Base-by-base conservation (phyloP, 495 filamentous ascomycete genomes). In the Tetracladium setigerum region DNA sequence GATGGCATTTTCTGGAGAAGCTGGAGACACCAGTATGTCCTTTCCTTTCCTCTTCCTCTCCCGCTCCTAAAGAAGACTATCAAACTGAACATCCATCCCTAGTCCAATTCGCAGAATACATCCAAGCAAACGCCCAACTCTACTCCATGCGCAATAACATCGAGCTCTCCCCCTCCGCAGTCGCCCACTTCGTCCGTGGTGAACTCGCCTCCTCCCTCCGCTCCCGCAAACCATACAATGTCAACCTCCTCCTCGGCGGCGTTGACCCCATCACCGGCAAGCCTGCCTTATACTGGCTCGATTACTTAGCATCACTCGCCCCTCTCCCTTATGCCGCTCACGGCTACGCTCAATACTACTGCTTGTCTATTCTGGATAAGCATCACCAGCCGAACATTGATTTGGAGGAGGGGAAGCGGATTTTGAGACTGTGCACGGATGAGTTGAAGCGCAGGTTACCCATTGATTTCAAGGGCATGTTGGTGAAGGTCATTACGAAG, bases 31-130 rank as follows among this genome's bases (percentile, higher is more conserved):
- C 55, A 81, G 91, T 95, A 75, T 52, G 67, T 52, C 19, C 42
- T 38, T 8, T 11, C 32, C 16, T 11, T 43, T 24, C 27, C 39
- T 42, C 13, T 34, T 27, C 6, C 24, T 30, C 16, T 31, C 36
- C 10, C 1, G 4, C 4, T 41, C 33, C 2, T 22, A 36, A 22
- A 13, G 16, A 24, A 8, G 7, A 27, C 7, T 27, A 27, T 3
- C 22, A 12, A 30, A 22, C 17, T 44, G 16, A 37, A 33, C 47
- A 31, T 35, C 35, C 27, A 32, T 24, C 16, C 27, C 30, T 64
- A 95, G 92, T 97, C 41, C 92, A 99, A 81, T 99, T 99, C 66
- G 88, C 92, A 59, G 92, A 99, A 73, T 97, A 89, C 71, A 89
- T 97, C 69, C 89, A 96, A 79, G 94, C 92, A 54, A 97, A 99